Percentiles rank a stretch among this genome's conserved stretches.
These are phyloP conservation scores for Helotiales sp. DNA, from an alignment of 2,329 filamentous ascomycete genomes.

Conservation along the genomic window DNA sequence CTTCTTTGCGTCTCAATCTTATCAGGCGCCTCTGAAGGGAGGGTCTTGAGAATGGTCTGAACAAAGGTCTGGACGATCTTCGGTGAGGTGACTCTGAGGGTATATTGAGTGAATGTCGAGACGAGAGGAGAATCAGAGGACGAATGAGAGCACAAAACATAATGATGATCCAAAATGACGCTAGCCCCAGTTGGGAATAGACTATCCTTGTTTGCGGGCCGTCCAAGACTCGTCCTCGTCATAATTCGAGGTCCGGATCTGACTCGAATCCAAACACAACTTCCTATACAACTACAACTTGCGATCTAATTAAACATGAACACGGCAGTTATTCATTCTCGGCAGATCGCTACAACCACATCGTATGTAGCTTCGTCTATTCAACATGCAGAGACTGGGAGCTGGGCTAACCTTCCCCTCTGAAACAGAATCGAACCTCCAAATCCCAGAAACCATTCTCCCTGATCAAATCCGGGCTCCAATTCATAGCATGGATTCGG, in stretches of 20 bases:
- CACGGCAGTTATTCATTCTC: background rate
- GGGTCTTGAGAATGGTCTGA: too few species aligned
- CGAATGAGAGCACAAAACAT: background rate
- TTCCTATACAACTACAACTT: background rate
- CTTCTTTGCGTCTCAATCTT: too few species aligned
- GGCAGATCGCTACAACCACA: constrained; percentile 1
- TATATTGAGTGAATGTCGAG: background rate
- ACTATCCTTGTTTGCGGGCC: background rate
- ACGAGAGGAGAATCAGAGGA: background rate
- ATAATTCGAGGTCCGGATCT: constrained; percentile 2
- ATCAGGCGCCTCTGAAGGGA: too few species aligned
- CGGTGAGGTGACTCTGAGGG: too few species aligned
- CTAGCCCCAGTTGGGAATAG: background rate
- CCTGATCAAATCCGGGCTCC: background rate
- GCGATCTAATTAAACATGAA: constrained; percentile 8
- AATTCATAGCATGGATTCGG: constrained; percentile 15
- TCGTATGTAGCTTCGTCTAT: background rate
- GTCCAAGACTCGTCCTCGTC: constrained; percentile 3
- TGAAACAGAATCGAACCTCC: constrained; percentile 1
- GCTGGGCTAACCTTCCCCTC: background rate
- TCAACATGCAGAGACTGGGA: background rate
- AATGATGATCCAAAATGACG: background rate
- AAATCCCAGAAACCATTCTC: background rate
- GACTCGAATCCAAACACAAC: background rate
- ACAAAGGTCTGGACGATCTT: too few species aligned